Evolutionary conservation across 495 filamentous ascomycete species (phyloP), one percentile per base, ranked within the genome.

Genomic region (Penicillium lagena): DNA sequence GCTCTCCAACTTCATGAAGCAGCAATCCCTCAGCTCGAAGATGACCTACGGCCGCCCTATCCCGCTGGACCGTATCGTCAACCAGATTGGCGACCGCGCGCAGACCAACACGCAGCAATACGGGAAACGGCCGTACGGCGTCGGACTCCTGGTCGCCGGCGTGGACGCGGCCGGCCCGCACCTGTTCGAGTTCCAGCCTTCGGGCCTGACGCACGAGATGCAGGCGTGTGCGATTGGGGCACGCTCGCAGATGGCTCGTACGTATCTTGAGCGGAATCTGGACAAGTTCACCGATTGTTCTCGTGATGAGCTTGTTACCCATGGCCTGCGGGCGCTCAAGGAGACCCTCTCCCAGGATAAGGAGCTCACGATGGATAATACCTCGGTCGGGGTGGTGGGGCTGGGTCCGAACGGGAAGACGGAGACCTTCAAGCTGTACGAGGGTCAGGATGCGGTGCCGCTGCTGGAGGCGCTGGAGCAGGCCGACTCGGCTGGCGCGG

Each of bases 1-100:
- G 59, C 90, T 98, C 57, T 96, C 90, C 75, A 97, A 97, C 80
- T 97, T 95, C 78, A 96, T 98, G 93, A 96, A 96, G 74, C 89
- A 95, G 70, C 93, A 97, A 71, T 94, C 87, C 40, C 89, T 98
- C 55, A 86, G 88, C 62, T 89, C 89, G 46, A 89, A 89, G 59
- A 86, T 98, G 59, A 94, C 90, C 45, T 97, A 95, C 78, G 90
- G 84, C 69, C 91, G 93, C 39, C 81, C 89, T 45, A 90, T 98
- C 56, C 87, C 86, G 12, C 72, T 97, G 62, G 81, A 88, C 61
- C 84, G 86, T 29, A 86, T 96, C 52, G 89, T 95, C 41, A 73
- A 78, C 15, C 82, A 89, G 64, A 96, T 98, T 62, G 91, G 84
- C 55, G 89, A 95, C 69, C 91, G 95, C 68, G 93, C 93, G 32